Base-by-base conservation (phyloP, 116 monocot genomes). In the Phalaenopsis hybrid region DNA sequence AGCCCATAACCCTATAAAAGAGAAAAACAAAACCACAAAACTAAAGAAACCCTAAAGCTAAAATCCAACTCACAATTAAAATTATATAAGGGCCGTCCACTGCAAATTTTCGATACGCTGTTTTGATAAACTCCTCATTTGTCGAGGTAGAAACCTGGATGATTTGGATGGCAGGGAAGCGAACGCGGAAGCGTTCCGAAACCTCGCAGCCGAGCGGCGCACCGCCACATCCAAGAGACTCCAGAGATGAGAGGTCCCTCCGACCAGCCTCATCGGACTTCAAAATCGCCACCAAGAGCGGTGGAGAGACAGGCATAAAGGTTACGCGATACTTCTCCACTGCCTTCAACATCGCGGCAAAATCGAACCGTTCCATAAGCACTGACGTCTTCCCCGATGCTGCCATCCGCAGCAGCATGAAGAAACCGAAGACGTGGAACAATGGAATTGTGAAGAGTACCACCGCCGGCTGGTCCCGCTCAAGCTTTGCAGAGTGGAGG, bases 401-500 rank as follows among this genome's bases (percentile, higher is more conserved):
- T 44, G 87, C 80, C n/a, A 52, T 13, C 8, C 84, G 72, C 9
- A 94, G 37, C 33, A 87, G 12, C 85, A 88, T 79, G 81, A 84
- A 63, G 79, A 90, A 81, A 15, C 94, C 96, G 69, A 86, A 94
- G 25, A 92, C 89, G 74, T 96, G 96, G 83, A 94, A 96, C 52
- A 92, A 65, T 9, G 92, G 96, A 8, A 90, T 51, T 41, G 89
- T 86, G 34, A 92, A 68, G 50, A 94, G 84, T 6, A 17, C 10
- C 58, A 89, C 90, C 55, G 65, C 15, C 49, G 79, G 86, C 45
- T 21, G 15, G 16, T 70, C 82, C 44, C 18, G 45, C 5, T 7
- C 67, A 41, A 18, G 44, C n/a, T 25, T 21, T 4, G 11, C 44
- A 5, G 5, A 16, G 3, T 67, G 61, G 10, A 20, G 11, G 8